Conservation (phyloP, 1,139 yeast species). For the Barnettozyma hawaiiensis region DNA sequence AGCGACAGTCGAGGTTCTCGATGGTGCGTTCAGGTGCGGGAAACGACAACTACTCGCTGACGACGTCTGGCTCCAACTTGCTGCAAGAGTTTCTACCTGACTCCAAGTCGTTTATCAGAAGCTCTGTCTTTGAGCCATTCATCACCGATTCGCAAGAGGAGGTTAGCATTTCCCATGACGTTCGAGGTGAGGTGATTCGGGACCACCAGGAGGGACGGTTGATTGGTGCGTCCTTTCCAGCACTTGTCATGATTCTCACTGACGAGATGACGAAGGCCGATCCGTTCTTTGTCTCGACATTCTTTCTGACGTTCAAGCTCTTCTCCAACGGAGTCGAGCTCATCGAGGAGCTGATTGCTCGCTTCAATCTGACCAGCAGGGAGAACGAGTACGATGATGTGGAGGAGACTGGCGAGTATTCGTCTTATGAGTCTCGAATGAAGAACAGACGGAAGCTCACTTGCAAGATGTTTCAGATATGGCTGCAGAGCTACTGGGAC, state of each 20-base stretch:
- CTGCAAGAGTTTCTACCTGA: slow-evolving; percentile 35
- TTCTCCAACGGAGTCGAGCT: slow-evolving; percentile 69
- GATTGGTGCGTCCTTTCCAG: slow-evolving; percentile 75
- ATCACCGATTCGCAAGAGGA: slow-evolving; percentile 26
- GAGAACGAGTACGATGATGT: slow-evolving; percentile 28
- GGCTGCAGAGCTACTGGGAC: slow-evolving; percentile 91
- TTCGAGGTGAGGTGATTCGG: slow-evolving; percentile 39
- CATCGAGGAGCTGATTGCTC: slow-evolving; percentile 58
- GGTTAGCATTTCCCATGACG: slow-evolving; percentile 27
- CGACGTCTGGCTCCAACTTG: slow-evolving; percentile 53
- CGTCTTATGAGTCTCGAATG: slow-evolving; percentile 38
- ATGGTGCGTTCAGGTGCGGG: slow-evolving; percentile 54
- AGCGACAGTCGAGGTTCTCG: slow-evolving; percentile 45
- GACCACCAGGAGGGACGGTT: slow-evolving; percentile 49
- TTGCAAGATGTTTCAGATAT: slow-evolving; percentile 62
- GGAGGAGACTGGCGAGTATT: slow-evolving; percentile 36
- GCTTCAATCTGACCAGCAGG: slow-evolving; percentile 53
- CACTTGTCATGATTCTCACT: slow-evolving; percentile 64
- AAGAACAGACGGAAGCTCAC: slow-evolving; percentile 63
- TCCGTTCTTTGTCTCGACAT: slow-evolving; percentile 65
- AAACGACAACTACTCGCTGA: slow-evolving; percentile 46
- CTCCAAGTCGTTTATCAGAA: slow-evolving; percentile 40
- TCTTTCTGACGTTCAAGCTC: slow-evolving; percentile 73
- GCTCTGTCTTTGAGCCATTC: slow-evolving; percentile 33
- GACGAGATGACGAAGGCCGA: slow-evolving; percentile 63